Evolutionary conservation across 2,329 filamentous ascomycete genomes (phyloP).

Genomic region (Pseudogymnoascus verrucosus): DNA sequence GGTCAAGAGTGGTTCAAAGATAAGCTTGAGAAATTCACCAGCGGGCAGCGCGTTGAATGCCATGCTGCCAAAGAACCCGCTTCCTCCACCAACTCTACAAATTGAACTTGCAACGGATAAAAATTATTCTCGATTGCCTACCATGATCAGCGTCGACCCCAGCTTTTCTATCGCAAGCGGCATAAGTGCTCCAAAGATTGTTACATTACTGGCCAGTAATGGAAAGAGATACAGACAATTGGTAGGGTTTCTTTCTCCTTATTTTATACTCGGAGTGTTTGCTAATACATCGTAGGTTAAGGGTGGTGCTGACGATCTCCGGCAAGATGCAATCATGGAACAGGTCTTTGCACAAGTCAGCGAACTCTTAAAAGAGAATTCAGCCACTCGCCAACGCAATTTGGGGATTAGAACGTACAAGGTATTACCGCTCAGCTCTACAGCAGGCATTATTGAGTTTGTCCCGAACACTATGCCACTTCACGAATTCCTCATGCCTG

Average conservation of each 20-base stretch:
- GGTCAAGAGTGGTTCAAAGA: constrained; percentile 59
- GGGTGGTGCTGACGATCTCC: constrained; percentile 88
- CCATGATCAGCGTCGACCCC: constrained; percentile 63
- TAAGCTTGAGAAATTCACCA: constrained; percentile 53
- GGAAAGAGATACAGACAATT: constrained; percentile 80
- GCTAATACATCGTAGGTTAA: constrained; percentile 54
- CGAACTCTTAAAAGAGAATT: constrained; percentile 76
- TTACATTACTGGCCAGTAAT: constrained; percentile 71
- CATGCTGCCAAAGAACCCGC: constrained; percentile 53
- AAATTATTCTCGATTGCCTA: constrained; percentile 70
- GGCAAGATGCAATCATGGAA: constrained; percentile 98
- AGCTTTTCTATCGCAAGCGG: constrained; percentile 81
- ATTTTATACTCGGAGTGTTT: constrained; percentile 10
- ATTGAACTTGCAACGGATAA: constrained; percentile 65
- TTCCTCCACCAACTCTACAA: constrained; percentile 86
- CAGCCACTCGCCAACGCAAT: constrained; percentile 77
- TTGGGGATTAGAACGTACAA: constrained; percentile 95
- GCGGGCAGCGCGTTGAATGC: constrained; percentile 57
- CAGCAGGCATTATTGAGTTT: constrained; percentile 92
- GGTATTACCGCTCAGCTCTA: constrained; percentile 78
- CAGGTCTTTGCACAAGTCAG: constrained; percentile 97
- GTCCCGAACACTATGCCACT: constrained; percentile 88
- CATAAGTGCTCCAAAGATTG: constrained; percentile 87
- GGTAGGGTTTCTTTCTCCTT: constrained; percentile 35
- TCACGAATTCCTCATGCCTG: constrained; percentile 85